Conservation (phyloP, 345 rosid genomes). For the Geranium rotundifolium region DNA sequence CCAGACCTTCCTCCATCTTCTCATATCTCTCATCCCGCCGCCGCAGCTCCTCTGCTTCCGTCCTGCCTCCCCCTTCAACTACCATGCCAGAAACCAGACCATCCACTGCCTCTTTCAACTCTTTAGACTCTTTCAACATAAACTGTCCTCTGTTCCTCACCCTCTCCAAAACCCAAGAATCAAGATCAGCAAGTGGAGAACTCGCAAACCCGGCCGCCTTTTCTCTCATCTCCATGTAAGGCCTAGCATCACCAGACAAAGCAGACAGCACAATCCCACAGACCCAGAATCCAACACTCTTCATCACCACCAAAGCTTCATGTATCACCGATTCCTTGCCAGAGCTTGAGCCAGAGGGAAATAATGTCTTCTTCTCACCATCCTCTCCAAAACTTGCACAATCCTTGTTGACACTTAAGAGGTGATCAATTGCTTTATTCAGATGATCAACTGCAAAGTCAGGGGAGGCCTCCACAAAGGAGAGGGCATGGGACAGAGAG, state of each 20-base stretch:
- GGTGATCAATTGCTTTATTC: slow-evolving; percentile 13
- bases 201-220: slow-evolving; percentile 8
- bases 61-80: slow-evolving; percentile 4
- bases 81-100: background rate
- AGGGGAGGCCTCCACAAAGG: slow-evolving; percentile 26
- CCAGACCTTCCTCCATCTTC: slow-evolving; percentile 28
- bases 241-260: slow-evolving; percentile 29
- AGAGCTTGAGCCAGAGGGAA: slow-evolving; percentile 1
- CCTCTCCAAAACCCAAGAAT: slow-evolving; percentile 14
- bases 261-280: slow-evolving; percentile 29
- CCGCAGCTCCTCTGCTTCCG: slow-evolving; percentile 31
- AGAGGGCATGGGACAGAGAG: slow-evolving; percentile 25
- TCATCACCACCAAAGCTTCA: slow-evolving; percentile 35
- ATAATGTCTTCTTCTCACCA: background rate
- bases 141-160: slow-evolving; percentile 14
- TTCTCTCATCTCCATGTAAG: slow-evolving; percentile 27
- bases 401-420: slow-evolving; percentile 2
- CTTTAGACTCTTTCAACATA: too few species aligned
- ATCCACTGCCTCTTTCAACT: slow-evolving; percentile 21
- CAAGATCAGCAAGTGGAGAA: slow-evolving; percentile 19
- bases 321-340: slow-evolving; percentile 26
- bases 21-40: slow-evolving; percentile 25
- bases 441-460: slow-evolving; percentile 22
- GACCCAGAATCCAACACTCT: slow-evolving; percentile 33
- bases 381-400: background rate